Conservation (phyloP, 371 early-diverging fungal genomes). For the Dichotomocladium elegans region DNA sequence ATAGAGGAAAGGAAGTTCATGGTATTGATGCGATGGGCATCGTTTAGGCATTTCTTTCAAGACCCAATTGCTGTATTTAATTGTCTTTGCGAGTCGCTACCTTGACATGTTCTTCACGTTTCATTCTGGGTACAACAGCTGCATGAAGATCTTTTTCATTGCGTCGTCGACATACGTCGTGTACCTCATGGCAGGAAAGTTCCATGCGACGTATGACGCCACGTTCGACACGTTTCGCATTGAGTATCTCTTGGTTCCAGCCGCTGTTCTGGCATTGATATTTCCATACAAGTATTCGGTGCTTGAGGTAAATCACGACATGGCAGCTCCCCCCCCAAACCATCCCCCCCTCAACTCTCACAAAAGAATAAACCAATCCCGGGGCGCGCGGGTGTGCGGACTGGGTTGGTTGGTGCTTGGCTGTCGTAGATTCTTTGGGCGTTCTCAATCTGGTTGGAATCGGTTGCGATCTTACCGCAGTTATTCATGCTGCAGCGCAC, state of each 20-base stretch:
- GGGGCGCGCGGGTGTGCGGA: too few relatives aligned
- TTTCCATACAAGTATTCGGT: slow-evolving; percentile 69
- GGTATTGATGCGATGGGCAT: too few relatives aligned
- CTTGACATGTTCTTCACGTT: slow-evolving; percentile 82
- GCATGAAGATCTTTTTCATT: slow-evolving; percentile 97
- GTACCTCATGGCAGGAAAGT: slow-evolving; percentile 87
- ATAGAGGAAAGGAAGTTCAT: too few relatives aligned
- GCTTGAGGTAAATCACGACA: slow-evolving; percentile 51
- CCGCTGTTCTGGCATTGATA: slow-evolving; percentile 67
- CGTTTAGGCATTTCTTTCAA: slow-evolving; percentile 95
- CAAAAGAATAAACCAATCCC: too few relatives aligned
- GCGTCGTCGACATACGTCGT: slow-evolving; percentile 81
- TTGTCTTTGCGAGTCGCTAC: slow-evolving; percentile 96
- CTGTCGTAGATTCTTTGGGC: slow-evolving; percentile 89
- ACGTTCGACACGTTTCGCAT: slow-evolving; percentile 87
- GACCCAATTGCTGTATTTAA: slow-evolving; percentile 91
- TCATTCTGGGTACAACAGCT: slow-evolving; percentile 86
- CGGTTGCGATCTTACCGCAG: slow-evolving; percentile 98
- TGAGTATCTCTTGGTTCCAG: slow-evolving; percentile 76
- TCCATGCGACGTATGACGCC: slow-evolving; percentile 90
- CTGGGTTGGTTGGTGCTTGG: neutral
- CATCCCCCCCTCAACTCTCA: too few relatives aligned
- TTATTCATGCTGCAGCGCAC: slow-evolving; percentile 94
- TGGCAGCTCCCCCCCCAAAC: neutral
- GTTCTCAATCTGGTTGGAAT: slow-evolving; percentile 96